A percentile compares a stretch with the other conserved stretches of the same genome.
Evolutionary conservation across 2,329 filamentous ascomycete genomes (phyloP).

Genomic region (Scortechinia acanthostroma): DNA sequence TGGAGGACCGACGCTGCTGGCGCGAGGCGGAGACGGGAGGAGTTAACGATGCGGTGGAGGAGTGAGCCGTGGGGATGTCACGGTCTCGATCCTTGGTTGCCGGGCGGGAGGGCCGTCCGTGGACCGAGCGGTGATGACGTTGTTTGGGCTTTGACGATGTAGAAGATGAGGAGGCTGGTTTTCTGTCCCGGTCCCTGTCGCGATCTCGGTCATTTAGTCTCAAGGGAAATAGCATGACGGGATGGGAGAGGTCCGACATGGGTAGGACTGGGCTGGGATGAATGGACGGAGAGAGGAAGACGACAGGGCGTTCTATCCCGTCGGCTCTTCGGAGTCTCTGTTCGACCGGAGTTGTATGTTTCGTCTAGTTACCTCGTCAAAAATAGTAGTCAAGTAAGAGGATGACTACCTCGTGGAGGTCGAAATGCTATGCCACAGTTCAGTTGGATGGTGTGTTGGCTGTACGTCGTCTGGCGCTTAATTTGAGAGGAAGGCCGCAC

Average conservation of each 20-base stretch:
- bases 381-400: neutral
- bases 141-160: neutral
- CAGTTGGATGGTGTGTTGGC: too few species aligned
- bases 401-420: too few species aligned
- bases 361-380: constrained; percentile 1
- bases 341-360: neutral
- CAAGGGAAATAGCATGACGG: neutral
- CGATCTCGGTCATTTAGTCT: neutral
- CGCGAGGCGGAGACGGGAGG: neutral
- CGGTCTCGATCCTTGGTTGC: neutral
- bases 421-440: too few species aligned
- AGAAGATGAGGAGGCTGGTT: neutral
- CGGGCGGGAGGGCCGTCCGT: neutral
- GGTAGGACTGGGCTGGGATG: neutral
- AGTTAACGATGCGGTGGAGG: neutral
- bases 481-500: too few species aligned
- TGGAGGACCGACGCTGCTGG: neutral
- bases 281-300: neutral
- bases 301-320: too few species aligned
- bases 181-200: neutral
- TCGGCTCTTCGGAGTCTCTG: too few species aligned
- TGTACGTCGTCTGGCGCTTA: too few species aligned
- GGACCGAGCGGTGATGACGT: neutral
- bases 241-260: too few species aligned
- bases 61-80: neutral